phyloP scores from a whole-genome alignment of 495 filamentous ascomycete genomes.

The Lasiosphaeris hirsuta region DNA sequence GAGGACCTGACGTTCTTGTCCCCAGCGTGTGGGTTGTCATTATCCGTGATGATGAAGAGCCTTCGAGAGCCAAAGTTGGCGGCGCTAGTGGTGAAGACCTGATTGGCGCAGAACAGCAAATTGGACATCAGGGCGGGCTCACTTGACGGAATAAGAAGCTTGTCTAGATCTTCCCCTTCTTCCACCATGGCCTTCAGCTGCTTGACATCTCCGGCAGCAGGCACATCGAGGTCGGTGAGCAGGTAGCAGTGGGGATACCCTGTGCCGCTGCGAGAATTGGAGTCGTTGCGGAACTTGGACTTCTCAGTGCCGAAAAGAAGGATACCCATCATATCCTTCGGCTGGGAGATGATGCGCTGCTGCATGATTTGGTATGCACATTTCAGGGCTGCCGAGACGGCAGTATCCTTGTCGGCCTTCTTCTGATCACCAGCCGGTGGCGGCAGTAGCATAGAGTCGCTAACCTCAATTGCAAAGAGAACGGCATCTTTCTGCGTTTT shows the following conservation, averaged over 20 bases:
- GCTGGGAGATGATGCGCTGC: constrained; percentile 94
- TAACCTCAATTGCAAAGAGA: constrained; percentile 93
- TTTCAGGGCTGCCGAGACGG: constrained; percentile 80
- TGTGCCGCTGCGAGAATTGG: constrained; percentile 54
- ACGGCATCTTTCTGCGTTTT: constrained; percentile 93
- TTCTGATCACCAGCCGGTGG: constrained; percentile 63
- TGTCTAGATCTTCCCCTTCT: constrained; percentile 62
- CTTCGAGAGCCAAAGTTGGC: constrained; percentile 90
- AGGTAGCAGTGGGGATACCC: constrained; percentile 92
- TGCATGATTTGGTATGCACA: constrained; percentile 95
- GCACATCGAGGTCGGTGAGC: constrained; percentile 82
- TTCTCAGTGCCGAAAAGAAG: constrained; percentile 89
- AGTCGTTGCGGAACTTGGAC: constrained; percentile 74
- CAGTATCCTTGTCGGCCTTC: constrained; percentile 68
- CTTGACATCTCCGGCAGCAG: constrained; percentile 83
- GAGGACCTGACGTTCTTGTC: constrained; percentile 68
- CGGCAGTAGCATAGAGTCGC: constrained; percentile 75
- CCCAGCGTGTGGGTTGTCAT: constrained; percentile 78
- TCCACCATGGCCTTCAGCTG: constrained; percentile 69
- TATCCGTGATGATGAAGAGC: constrained; percentile 92
- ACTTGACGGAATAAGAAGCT: constrained; percentile 65
- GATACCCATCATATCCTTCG: constrained; percentile 96
- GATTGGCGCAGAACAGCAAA: constrained; percentile 90
- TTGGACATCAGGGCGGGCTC: constrained; percentile 80
- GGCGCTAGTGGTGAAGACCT: constrained; percentile 93